Conservation (phyloP, 768 basidiomycete genomes). For the Lactifluus volemus region DNA sequence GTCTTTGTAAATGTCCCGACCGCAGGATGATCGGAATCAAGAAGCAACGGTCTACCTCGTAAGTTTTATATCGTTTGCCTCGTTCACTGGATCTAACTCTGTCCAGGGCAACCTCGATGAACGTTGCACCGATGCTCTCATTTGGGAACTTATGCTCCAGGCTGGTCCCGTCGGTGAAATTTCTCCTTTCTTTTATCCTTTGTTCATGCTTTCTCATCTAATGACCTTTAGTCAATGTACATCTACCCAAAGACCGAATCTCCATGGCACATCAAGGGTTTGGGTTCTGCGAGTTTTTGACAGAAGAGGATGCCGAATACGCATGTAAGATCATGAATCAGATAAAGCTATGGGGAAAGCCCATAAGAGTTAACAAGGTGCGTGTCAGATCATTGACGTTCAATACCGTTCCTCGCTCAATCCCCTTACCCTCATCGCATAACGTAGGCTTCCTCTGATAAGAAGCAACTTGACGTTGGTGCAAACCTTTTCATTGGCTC, state of each 20-base stretch:
- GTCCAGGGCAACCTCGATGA: slow-evolving; percentile 93
- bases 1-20: slow-evolving; percentile 29
- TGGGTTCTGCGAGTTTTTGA: slow-evolving; percentile 98
- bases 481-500: slow-evolving; percentile 97
- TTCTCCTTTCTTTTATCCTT: slow-evolving; percentile 11
- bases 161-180: slow-evolving; percentile 93
- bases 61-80: not conserved
- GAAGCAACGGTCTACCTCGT: slow-evolving; percentile 57
- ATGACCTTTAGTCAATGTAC: slow-evolving; percentile 71
- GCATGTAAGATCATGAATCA: slow-evolving; percentile 99
- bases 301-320: slow-evolving; percentile 98
- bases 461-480: slow-evolving; percentile 96
- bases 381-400: slow-evolving; percentile 27
- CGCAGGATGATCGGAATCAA: slow-evolving; percentile 50
- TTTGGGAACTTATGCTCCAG: slow-evolving; percentile 99
- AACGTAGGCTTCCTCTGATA: slow-evolving; percentile 86
- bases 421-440: not conserved
- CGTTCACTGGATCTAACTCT: not conserved
- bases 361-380: slow-evolving; percentile 98
- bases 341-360: slow-evolving; percentile 98
- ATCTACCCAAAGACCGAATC: slow-evolving; percentile 96
- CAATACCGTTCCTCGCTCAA: slow-evolving; percentile 4
- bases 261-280: slow-evolving; percentile 99
- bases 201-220: not conserved
- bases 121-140: slow-evolving; percentile 82